Base-by-base conservation (phyloP, 2,329 filamentous ascomycete species). In the Penicillium sp. region DNA sequence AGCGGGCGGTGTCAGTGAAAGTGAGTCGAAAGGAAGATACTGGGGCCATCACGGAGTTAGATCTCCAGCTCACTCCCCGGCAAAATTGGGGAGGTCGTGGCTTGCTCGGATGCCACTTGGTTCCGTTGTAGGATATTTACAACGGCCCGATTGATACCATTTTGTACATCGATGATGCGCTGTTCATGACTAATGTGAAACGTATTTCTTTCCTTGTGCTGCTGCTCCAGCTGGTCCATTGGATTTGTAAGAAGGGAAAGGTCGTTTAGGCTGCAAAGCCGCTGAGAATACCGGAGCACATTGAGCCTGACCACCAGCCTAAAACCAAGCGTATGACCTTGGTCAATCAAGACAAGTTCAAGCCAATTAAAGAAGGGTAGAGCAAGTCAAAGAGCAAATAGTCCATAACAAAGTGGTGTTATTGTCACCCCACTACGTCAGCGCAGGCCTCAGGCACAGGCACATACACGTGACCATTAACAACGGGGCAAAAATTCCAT, bases 11-110 rank as follows among this genome's bases (percentile, higher is more conserved):
- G 40, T 76, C 86, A 14, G 89, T 96, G 52, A 89, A 86, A 68
- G 79, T 87, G 44, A 82, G 79, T 47, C 82, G 84, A 51, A 76
- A 77, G 58, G 70, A 71, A 44, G 50, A 75, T 69, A 43, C 69
- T 67, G 62, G 74, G 72, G 52, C 78, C 81, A 66, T 83, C 6
- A 59, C 69, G 36, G 75, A 91, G 61, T 72, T 94, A 54, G 82
- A 86, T 54, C 75, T 97, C 66, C 86, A 84, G 60, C 76, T 99
- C 60, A 90, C 81, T 45, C 93, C 93, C 49, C 83, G 85, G 64
- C 84, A 85, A 43, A 82, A 92, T 69, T 99, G 94, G 93, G 93
- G 93, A 62, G 94, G 94, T 29, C 83, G 91, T 72, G 94, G 93
- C 11, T 78, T 95, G 71, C 77, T 99, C 66, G 93, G 93, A 51